These are phyloP conservation scores for Tuber indicum DNA, from an alignment of 495 filamentous ascomycete genomes.

Conservation along the genomic window DNA sequence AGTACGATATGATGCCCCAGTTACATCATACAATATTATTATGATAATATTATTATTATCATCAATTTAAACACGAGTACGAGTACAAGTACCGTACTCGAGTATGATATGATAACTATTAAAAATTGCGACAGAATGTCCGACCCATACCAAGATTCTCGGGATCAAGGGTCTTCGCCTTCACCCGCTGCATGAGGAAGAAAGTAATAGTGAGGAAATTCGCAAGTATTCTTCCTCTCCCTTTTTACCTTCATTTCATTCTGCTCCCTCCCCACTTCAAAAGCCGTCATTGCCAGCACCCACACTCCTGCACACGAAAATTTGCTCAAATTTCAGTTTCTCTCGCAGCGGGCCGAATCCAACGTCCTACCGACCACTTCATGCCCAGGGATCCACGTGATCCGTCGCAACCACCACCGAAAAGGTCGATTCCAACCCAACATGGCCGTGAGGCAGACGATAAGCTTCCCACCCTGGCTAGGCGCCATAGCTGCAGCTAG, in stretches of 20 bases:
- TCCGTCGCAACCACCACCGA: constrained; percentile 13
- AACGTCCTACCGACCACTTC: not conserved
- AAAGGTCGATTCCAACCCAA: not conserved
- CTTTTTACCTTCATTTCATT: not conserved
- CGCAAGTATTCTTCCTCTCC: not conserved
- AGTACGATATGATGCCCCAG: not conserved
- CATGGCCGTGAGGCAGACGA: constrained; percentile 11
- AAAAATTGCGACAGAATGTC: no score
- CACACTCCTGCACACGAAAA: not conserved
- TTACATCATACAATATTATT: no score
- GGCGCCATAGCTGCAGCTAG: constrained; percentile 21
- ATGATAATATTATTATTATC: no score
- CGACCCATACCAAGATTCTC: not conserved
- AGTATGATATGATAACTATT: no score
- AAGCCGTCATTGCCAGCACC: not conserved
- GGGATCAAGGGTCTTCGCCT: not conserved
- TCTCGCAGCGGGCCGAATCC: not conserved
- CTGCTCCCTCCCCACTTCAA: not conserved
- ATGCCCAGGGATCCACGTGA: not conserved
- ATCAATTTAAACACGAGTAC: not conserved
- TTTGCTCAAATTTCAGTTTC: not conserved
- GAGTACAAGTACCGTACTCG: no score
- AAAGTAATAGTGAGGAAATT: not conserved
- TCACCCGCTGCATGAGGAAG: not conserved
- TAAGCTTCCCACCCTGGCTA: constrained; percentile 22